A percentile compares a stretch with the other conserved stretches of the same genome.
Conservation (phyloP, 192 early-diverging fungal species). For the Coemansia sp. region DNA sequence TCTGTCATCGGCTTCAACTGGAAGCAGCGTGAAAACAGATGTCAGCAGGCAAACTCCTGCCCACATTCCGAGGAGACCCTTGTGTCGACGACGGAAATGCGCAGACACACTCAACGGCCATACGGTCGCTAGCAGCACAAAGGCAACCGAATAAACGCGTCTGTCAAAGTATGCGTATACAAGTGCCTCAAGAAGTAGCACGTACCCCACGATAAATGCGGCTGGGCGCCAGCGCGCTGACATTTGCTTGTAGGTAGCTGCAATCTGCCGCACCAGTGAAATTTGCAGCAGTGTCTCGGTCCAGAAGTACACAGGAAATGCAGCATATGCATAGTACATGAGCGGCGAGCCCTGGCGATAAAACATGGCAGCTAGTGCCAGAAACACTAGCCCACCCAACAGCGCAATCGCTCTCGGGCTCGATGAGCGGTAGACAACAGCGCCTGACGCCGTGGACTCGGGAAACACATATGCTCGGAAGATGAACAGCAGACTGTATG, state of each 20-base stretch:
- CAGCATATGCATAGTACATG: slow-evolving; percentile 85
- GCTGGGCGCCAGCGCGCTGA: slow-evolving; percentile 42
- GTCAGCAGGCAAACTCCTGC: slow-evolving; percentile 63
- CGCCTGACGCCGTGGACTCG: not conserved
- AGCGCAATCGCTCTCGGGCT: slow-evolving; percentile 35
- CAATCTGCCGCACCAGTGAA: slow-evolving; percentile 34
- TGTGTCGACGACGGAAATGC: slow-evolving; percentile 51
- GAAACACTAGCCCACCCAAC: slow-evolving; percentile 40
- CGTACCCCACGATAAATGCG: slow-evolving; percentile 55
- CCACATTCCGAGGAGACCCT: slow-evolving; percentile 64
- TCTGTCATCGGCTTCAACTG: slow-evolving; percentile 82
- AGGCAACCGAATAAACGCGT: slow-evolving; percentile 51
- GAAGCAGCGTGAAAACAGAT: slow-evolving; percentile 83
- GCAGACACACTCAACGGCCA: slow-evolving; percentile 61
- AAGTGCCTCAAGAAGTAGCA: slow-evolving; percentile 73
- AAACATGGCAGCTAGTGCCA: slow-evolving; percentile 59
- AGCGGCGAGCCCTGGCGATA: slow-evolving; percentile 72
- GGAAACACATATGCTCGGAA: slow-evolving; percentile 63
- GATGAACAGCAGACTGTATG: slow-evolving; percentile 78
- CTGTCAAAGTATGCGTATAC: slow-evolving; percentile 88
- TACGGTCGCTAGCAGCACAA: slow-evolving; percentile 67
- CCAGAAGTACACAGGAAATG: slow-evolving; percentile 90
- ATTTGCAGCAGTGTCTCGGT: slow-evolving; percentile 54
- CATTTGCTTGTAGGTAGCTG: slow-evolving; percentile 16
- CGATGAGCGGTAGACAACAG: slow-evolving; percentile 10